Base-by-base conservation (phyloP, 306 rosid genomes). In the Purshia tridentata region DNA sequence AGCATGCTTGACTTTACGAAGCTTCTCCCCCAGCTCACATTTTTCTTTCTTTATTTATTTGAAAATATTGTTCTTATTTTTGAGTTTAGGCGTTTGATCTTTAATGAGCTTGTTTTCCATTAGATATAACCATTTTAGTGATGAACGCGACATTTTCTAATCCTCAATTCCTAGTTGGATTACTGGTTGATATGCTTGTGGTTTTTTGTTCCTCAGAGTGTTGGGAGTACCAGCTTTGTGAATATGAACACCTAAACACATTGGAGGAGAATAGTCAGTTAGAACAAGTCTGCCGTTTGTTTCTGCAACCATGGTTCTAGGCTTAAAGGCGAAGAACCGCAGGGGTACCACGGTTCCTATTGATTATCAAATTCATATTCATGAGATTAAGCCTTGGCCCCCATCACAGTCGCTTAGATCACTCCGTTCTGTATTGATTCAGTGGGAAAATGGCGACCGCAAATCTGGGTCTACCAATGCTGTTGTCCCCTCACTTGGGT, bases 341-440 rank as follows among this genome's bases (percentile, higher is more conserved):
- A 82, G 91, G 72, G 75, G 93, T 57, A 67, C 86, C 23, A 47
- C 83, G 3, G 79, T 91, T 72, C 94, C 84, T 63, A 64, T 80
- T 70, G 83, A 90, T 74, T 94, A 86, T 82, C 65, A 80, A 22
- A 78, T 94, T 76, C 96, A 91, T 73, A 77, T 94, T 74, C 86
- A 83, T 60, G 97, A 91, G 81, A 82, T 94, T 61, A 94, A 88
- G 90, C 99, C 99, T 47, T 94, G 99, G 99, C 97, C 96, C 0
- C 99, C 96, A 3, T 86, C 99, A 0, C 91, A 91, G 80, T 85
- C 97, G 6, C 93, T 90, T 51, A 85, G 76, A 72, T 86, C 95
- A 2, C 72, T 87, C 41, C 89, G 95, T 52, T 84, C 97, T 3
- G 96, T 91, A 39, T 40, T 89, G 82, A 83, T 94, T 78, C 99